Percentiles rank a stretch among this genome's conserved stretches.
phyloP scores from a whole-genome alignment of 305 asterid species.

The Ilex paraguariensis region DNA sequence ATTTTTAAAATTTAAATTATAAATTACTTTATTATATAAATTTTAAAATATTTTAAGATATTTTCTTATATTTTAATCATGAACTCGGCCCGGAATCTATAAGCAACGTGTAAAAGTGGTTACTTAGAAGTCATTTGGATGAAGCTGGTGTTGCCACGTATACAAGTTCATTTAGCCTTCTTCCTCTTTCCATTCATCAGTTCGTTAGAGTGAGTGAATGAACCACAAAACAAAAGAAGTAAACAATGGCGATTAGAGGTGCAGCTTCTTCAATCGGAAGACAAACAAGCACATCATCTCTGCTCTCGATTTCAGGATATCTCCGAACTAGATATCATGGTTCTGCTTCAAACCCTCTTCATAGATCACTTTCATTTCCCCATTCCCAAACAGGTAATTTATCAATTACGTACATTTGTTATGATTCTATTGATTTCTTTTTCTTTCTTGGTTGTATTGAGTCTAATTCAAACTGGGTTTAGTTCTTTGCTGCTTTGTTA shows the following conservation, averaged over 20 bases:
- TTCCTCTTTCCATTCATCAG: background rate
- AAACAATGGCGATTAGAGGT: constrained; percentile 47
- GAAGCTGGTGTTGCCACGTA: constrained; percentile 50
- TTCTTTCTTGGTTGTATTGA: background rate
- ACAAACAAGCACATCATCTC: constrained; percentile 29
- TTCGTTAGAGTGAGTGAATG: background rate
- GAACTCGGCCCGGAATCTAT: no score
- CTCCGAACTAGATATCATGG: constrained; percentile 21
- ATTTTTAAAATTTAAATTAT: no score
- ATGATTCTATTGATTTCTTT: background rate
- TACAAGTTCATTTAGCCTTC: constrained; percentile 7
- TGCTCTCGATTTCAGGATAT: constrained; percentile 24
- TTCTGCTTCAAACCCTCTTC: constrained; percentile 27
- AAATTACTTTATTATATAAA: no score
- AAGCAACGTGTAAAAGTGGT: no score
- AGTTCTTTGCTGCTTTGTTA: background rate
- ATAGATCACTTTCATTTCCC: constrained; percentile 21
- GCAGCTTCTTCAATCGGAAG: constrained; percentile 36
- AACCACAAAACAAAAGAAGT: background rate
- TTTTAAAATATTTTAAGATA: no score
- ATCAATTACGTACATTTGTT: background rate
- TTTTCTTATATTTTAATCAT: no score
- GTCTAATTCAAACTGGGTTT: background rate
- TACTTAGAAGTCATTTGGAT: constrained; percentile 7
- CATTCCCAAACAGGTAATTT: constrained; percentile 31